Conservation (phyloP, 768 basidiomycete species). For the Rickenella mellea region DNA sequence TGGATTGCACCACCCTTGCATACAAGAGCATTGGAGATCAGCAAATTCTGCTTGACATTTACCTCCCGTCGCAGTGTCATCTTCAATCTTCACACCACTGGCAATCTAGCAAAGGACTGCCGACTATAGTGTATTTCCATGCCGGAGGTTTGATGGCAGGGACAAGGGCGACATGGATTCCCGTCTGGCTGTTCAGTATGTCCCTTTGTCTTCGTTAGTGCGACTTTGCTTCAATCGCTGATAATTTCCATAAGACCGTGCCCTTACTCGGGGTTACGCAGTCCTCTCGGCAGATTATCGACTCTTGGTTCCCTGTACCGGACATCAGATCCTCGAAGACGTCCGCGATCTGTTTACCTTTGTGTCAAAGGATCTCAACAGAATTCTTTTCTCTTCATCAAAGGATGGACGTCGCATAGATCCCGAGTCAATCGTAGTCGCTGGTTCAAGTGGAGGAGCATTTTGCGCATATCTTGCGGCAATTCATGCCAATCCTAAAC, state of each 20-base stretch:
- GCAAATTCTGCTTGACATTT: slow-evolving; percentile 24
- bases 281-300: slow-evolving; percentile 60
- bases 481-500: slow-evolving; percentile 41
- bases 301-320: slow-evolving; percentile 42
- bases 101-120: slow-evolving; percentile 3
- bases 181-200: slow-evolving; percentile 52
- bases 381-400: slow-evolving; percentile 3
- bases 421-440: slow-evolving; percentile 34
- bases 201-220: not conserved
- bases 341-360: slow-evolving; percentile 46
- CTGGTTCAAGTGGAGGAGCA: slow-evolving; percentile 54
- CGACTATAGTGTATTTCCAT: slow-evolving; percentile 30
- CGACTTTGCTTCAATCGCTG: not conserved
- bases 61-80: slow-evolving; percentile 24
- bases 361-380: slow-evolving; percentile 19
- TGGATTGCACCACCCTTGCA: slow-evolving; percentile 16
- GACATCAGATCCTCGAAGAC: slow-evolving; percentile 49
- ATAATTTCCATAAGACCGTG: slow-evolving; percentile 29
- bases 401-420: slow-evolving; percentile 23
- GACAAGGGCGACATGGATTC: slow-evolving; percentile 52
- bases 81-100: slow-evolving; percentile 27
- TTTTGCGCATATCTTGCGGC: slow-evolving; percentile 56
- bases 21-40: slow-evolving; percentile 24
- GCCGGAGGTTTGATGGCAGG: slow-evolving; percentile 57
- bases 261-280: slow-evolving; percentile 35